Evolutionary conservation across 139 green algal species (phyloP).

Genomic region (Closterium sp.): DNA sequence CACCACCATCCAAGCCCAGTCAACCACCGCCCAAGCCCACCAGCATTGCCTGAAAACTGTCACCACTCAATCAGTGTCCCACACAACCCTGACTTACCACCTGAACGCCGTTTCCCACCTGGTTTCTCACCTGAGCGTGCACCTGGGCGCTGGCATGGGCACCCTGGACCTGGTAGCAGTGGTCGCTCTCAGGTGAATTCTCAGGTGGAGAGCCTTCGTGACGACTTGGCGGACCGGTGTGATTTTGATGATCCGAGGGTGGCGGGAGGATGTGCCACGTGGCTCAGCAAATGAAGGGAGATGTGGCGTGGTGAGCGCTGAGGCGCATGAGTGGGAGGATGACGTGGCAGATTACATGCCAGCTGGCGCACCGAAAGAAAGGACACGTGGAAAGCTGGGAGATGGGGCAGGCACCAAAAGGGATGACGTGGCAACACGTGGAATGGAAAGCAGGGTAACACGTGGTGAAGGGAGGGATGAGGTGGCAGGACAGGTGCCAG

Average conservation of each 20-base stretch:
- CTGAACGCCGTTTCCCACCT: not conserved
- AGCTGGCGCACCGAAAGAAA: not conserved
- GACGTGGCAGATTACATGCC: not conserved
- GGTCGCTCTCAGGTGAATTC: not conserved
- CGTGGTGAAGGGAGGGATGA: not conserved
- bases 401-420: not conserved
- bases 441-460: not conserved
- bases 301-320: not conserved
- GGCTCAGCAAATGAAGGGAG: not conserved
- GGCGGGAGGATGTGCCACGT: not conserved
- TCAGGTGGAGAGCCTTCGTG: not conserved
- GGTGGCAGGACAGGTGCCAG: not conserved
- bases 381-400: not conserved
- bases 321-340: not conserved
- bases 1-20: no score
- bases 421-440: not conserved
- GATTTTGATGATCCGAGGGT: not conserved
- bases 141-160: not conserved
- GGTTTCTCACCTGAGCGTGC: not conserved
- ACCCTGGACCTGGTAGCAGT: not conserved
- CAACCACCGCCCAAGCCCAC: not conserved
- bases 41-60: not conserved
- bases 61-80: not conserved
- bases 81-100: not conserved
- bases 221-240: not conserved